These are phyloP conservation scores for Dactylellina haptotyla DNA, from an alignment of 2,329 filamentous ascomycete genomes.

Conservation along the genomic window DNA sequence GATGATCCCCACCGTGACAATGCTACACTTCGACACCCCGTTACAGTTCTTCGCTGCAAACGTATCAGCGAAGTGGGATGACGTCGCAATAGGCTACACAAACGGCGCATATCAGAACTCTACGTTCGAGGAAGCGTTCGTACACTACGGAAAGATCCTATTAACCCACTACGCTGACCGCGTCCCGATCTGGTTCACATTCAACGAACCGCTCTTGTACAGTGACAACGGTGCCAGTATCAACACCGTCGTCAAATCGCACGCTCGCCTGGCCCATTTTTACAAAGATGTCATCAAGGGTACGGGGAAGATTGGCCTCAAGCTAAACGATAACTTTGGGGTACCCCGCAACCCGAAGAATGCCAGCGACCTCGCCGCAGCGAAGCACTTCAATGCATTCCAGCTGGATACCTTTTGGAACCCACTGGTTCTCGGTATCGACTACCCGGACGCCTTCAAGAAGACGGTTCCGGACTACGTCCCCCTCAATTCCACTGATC, in stretches of 20 bases:
- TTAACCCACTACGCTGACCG: conserved; percentile 67
- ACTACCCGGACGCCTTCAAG: conserved; percentile 21
- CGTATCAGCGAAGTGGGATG: conserved; percentile 56
- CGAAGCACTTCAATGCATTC: conserved; percentile 24
- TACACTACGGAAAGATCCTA: conserved; percentile 67
- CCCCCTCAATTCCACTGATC: conserved; percentile 5
- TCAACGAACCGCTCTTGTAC: conserved; percentile 65
- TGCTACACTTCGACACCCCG: conserved; percentile 67
- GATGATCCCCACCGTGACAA: conserved; percentile 65
- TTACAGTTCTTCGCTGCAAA: conserved; percentile 63
- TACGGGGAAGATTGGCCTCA: conserved; percentile 63
- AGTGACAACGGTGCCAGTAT: conserved; percentile 61
- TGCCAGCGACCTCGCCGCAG: conserved; percentile 21
- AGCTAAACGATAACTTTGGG: conserved; percentile 31
- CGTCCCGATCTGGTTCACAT: conserved; percentile 67
- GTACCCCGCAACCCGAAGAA: conserved; percentile 23
- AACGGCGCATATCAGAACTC: conserved; percentile 65
- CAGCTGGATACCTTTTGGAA: conserved; percentile 29
- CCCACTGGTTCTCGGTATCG: conserved; percentile 9
- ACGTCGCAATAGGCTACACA: conserved; percentile 60
- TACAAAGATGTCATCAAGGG: conserved; percentile 68
- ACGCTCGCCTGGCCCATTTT: conserved; percentile 66
- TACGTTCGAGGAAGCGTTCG: conserved; percentile 66
- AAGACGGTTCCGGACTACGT: conserved; percentile 21
- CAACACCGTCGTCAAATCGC: conserved; percentile 64